Evolutionary conservation across 169 alveolate genomes (phyloP).

Genomic region (Plasmodium gaboni): DNA sequence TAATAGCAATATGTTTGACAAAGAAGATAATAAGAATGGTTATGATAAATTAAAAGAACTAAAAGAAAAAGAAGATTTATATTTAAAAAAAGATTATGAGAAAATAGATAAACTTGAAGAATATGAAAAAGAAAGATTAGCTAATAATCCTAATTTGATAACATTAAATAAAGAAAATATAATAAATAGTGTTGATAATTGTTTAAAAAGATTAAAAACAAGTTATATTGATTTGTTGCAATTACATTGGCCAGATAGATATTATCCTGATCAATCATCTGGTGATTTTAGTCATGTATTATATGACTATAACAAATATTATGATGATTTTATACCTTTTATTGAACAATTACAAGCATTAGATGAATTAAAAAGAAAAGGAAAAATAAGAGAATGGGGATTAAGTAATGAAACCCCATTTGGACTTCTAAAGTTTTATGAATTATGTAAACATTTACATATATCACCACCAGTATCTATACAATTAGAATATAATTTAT

Average conservation of each 20-base stretch:
- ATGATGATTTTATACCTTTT: constrained; percentile 77
- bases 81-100: constrained; percentile 38
- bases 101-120: constrained; percentile 26
- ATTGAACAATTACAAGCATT: constrained; percentile 88
- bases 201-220: constrained; percentile 81
- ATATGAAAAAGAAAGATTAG: constrained; percentile 5
- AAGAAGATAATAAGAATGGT: background rate
- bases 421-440: constrained; percentile 83
- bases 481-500: constrained; percentile 86
- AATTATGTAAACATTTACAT: constrained; percentile 77
- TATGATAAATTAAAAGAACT: constrained; percentile 28
- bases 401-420: constrained; percentile 89
- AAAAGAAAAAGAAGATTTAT: constrained; percentile 61
- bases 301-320: constrained; percentile 76
- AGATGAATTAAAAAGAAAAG: constrained; percentile 78
- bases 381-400: constrained; percentile 91
- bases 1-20: no score
- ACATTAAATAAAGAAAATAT: constrained; percentile 79
- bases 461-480: constrained; percentile 85
- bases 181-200: constrained; percentile 82
- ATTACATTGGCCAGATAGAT: constrained; percentile 91
- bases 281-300: constrained; percentile 86
- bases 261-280: constrained; percentile 85
- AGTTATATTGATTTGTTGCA: constrained; percentile 88
- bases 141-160: constrained; percentile 36